Evolutionary conservation across 352 stramenopile species (phyloP), one percentile per base, ranked within the genome.

Genomic region (Hyaloperonospora arabidopsidis): DNA sequence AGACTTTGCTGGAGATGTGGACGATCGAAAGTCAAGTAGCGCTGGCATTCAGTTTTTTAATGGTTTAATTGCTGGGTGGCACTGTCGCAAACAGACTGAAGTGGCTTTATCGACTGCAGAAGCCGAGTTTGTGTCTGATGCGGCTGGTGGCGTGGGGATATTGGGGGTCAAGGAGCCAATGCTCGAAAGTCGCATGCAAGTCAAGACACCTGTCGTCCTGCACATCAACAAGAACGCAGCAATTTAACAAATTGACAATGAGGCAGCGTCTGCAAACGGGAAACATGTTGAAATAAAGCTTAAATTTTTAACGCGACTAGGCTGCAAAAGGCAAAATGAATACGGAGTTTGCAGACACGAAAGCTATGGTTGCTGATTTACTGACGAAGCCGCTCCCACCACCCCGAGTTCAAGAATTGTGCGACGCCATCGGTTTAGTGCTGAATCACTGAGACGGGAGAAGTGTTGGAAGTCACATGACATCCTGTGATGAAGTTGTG

Each of bases 71-170:
- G 13, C 35, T 40, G 3, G 35, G 2, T 40, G 35, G 13, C 35
- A 17, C 35, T 40, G 35, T 7, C 25, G 25, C 25, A 29, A 29
- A 29, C 25, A 29, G 25, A 29, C 25, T 29, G 25, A 3, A 8
- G 25, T 29, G 25, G 25, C 25, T 29, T 29, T 29, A 29, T 18
- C 35, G n/a, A n/a, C 13, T 19, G 35, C 35, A 40, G 35, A 40
- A 40, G 35, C 35, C 35, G 35, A 40, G n/a, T 40, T 40, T 29
- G 35, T 40, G 35, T 40, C 4, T 44, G 38, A 12, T 44, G 38
- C n/a, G n/a, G 38, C 38, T 22, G 38, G 38, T 22, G 1, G 1
- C n/a, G 15, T 22, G 4, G 38, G 21, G 15, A 44, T 44, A 22
- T 12, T 44, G 19, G 38, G 38, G 7, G 19, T 12, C 11, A 44